These are phyloP conservation scores for Berkeleyomyces rouxiae DNA, from an alignment of 2,329 filamentous ascomycete species.

Conservation along the genomic window DNA sequence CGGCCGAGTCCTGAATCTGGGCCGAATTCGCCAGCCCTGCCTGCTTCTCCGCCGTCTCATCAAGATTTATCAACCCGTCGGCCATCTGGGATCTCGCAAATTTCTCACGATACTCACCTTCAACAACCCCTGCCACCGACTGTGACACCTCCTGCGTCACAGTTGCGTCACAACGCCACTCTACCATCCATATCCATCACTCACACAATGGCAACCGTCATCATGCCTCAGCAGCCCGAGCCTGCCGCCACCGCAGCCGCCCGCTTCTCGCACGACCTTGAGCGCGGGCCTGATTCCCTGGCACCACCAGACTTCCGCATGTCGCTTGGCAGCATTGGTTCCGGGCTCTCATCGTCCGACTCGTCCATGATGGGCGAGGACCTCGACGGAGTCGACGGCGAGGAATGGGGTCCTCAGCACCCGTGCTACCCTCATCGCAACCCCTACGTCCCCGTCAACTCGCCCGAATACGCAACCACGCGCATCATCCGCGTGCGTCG, in stretches of 20 bases:
- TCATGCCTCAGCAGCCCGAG: conserved; percentile 14
- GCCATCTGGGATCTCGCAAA: background rate
- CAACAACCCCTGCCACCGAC: background rate
- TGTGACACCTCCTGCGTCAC: conserved; percentile 12
- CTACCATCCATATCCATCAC: conserved; percentile 31
- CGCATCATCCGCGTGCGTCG: conserved; percentile 81
- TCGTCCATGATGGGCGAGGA: conserved; percentile 48
- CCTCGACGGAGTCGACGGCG: conserved; percentile 48
- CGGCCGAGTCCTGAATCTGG: background rate
- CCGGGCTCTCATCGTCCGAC: conserved; percentile 34
- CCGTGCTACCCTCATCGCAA: conserved; percentile 91
- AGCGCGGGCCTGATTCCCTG: conserved; percentile 33
- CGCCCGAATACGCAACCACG: conserved; percentile 57
- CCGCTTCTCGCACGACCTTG: conserved; percentile 34
- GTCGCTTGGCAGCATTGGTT: conserved; percentile 35
- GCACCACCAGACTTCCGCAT: conserved; percentile 22
- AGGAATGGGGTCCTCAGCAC: conserved; percentile 84
- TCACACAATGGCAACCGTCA: conserved; percentile 19
- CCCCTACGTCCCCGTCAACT: conserved; percentile 68
- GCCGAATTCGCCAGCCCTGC: background rate
- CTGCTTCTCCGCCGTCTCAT: background rate
- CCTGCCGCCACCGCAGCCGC: conserved; percentile 17
- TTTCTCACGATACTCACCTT: background rate
- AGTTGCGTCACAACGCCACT: conserved; percentile 33
- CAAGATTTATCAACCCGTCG: background rate